Conservation (phyloP, 2,329 filamentous ascomycete species). For the Cordyceps militaris region DNA sequence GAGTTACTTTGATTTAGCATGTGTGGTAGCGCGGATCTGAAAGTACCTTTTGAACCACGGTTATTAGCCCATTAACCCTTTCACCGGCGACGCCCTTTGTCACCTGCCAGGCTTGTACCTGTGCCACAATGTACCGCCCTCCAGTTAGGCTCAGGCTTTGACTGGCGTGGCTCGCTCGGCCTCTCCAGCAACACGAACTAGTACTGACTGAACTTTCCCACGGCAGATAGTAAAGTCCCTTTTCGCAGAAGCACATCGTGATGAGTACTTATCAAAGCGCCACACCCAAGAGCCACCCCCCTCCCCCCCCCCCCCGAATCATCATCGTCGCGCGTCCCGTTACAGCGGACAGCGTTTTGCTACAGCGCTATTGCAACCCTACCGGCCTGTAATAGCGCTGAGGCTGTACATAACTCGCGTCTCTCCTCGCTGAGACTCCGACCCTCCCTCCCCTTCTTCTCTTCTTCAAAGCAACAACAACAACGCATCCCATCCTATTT, state of each 20-base stretch:
- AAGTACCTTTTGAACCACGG: no score
- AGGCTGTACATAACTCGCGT: conserved; percentile 17
- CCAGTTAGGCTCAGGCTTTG: conserved; percentile 5
- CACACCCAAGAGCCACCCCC: neutral
- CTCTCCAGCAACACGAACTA: no score
- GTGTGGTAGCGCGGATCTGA: neutral
- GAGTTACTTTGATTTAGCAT: neutral
- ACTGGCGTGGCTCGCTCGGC: conserved; percentile 9
- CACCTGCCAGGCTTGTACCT: conserved; percentile 5
- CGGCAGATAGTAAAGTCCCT: neutral
- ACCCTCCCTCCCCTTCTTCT: conserved; percentile 28
- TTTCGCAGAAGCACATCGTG: neutral
- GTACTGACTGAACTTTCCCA: neutral
- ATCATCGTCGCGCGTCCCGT: neutral
- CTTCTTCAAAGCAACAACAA: conserved; percentile 40
- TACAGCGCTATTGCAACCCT: neutral
- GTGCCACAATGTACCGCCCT: neutral
- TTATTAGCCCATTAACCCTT: neutral
- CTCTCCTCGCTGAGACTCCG: conserved; percentile 21
- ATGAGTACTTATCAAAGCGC: neutral
- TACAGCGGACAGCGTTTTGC: neutral
- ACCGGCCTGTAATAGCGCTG: conserved; percentile 8
- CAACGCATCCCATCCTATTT: conserved; percentile 41
- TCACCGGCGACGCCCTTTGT: neutral
- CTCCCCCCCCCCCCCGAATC: neutral